Evolutionary conservation across 306 rosid genomes (phyloP), one percentile per base, ranked within the genome.

Genomic region (Cucumis sativus): DNA sequence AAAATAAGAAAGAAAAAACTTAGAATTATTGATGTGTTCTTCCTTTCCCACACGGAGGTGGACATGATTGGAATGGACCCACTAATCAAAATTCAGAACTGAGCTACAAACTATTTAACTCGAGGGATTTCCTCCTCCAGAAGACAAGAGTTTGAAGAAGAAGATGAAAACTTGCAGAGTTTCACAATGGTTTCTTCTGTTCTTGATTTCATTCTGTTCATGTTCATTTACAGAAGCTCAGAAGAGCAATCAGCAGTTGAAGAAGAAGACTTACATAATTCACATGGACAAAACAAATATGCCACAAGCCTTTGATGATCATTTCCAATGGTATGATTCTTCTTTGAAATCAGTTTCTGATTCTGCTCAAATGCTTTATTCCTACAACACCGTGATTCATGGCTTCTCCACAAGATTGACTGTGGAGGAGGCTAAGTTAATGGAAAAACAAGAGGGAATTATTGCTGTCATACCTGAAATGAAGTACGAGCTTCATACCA

Each of bases 391-490:
- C 45, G 86, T 87, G 75, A 82, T 86, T 76, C 95, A 92, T 35
- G 98, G 98, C 75, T 94, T 86, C 89, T 90, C 98, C 78, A 83
- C 98, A 20, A 89, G 89, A 83, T 88, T 94, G 39, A 88, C 97
- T 16, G 78, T 58, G 7, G 74, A 88, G 70, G 98, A 94, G 83
- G 96, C 93, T 6, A 85, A 89, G 61, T 77, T 72, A 37, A 92
- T 94, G 0, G 84, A 79, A 41, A 83, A 88, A 75, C 92, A 89
- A 76, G 83, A 80, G 0, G 97, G 96, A 57, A 80, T 94, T 63
- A 84, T 94, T 52, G 84, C 88, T 25, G 85, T 90, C 64, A 54
- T 88, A 65, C 95, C 89, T 7, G 97, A 94, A 60, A 73, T 72
- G 64, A 82, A 72, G 66, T 94, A 92, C 6, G 90, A 94, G 82